Conservation (phyloP, 768 basidiomycete genomes). For the Termitomyces heimii region DNA sequence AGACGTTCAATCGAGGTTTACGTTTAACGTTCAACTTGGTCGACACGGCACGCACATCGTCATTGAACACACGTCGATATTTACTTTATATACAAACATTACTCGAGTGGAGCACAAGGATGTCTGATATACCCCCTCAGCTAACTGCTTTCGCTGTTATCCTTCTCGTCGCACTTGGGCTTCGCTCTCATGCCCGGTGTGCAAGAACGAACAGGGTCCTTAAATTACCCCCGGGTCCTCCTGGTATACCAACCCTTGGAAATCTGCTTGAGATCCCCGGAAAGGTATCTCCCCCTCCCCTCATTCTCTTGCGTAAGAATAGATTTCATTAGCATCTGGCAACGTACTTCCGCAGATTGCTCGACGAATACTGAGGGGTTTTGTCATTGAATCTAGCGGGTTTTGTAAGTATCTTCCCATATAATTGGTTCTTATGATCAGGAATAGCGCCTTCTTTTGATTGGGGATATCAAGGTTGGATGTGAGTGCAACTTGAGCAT, state of each 20-base stretch:
- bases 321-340: neutral
- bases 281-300: neutral
- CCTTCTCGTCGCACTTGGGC: neutral
- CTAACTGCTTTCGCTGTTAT: neutral
- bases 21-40: too few relatives aligned
- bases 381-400: neutral
- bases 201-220: neutral
- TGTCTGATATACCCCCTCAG: neutral
- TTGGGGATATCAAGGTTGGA: neutral
- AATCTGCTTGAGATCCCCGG: neutral
- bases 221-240: neutral
- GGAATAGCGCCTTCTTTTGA: neutral
- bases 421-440: too few relatives aligned
- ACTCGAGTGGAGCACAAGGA: too few relatives aligned
- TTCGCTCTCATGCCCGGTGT: neutral
- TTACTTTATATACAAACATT: too few relatives aligned
- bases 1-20: too few relatives aligned
- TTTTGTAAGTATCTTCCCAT: neutral
- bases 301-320: neutral
- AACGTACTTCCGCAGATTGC: neutral
- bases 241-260: neutral
- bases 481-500: neutral
- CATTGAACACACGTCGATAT: too few relatives aligned
- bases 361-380: neutral
- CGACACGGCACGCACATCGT: too few relatives aligned